A percentile compares a stretch with the other conserved stretches of the same genome.
These are phyloP conservation scores for Plasmodium berghei DNA, from an alignment of 169 alveolate genomes.

Conservation along the genomic window DNA sequence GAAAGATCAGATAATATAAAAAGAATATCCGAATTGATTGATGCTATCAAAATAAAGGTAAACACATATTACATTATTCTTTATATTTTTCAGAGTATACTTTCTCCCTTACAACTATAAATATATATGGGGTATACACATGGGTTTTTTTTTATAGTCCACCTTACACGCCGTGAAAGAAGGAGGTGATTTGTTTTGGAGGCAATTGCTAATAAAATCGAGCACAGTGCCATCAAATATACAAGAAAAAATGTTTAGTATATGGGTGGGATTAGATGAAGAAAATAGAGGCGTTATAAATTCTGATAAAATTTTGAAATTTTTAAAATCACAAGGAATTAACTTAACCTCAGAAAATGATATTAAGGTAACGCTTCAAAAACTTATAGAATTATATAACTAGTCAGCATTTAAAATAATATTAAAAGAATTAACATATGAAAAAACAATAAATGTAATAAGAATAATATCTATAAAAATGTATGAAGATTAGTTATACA, in stretches of 20 bases:
- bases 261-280: slow-evolving; percentile 82
- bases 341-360: slow-evolving; percentile 75
- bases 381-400: not conserved
- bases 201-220: slow-evolving; percentile 78
- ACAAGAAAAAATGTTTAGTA: slow-evolving; percentile 77
- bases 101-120: not conserved
- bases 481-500: not conserved
- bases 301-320: slow-evolving; percentile 76
- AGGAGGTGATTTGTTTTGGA: slow-evolving; percentile 84
- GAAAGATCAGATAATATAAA: slow-evolving; percentile 74
- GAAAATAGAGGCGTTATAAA: slow-evolving; percentile 80
- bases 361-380: slow-evolving; percentile 60
- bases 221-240: slow-evolving; percentile 76
- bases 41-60: slow-evolving; percentile 75
- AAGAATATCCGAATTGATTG: slow-evolving; percentile 75
- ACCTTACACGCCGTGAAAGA: slow-evolving; percentile 80
- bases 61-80: not conserved
- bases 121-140: not conserved
- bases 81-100: not conserved
- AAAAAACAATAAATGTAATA: not conserved
- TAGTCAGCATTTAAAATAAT: no score
- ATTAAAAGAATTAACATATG: not conserved
- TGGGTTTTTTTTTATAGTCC: slow-evolving; percentile 64
- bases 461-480: not conserved
- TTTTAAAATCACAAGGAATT: slow-evolving; percentile 80